Conservation (phyloP, 768 basidiomycete species). For the Leccinum rimulosum region DNA sequence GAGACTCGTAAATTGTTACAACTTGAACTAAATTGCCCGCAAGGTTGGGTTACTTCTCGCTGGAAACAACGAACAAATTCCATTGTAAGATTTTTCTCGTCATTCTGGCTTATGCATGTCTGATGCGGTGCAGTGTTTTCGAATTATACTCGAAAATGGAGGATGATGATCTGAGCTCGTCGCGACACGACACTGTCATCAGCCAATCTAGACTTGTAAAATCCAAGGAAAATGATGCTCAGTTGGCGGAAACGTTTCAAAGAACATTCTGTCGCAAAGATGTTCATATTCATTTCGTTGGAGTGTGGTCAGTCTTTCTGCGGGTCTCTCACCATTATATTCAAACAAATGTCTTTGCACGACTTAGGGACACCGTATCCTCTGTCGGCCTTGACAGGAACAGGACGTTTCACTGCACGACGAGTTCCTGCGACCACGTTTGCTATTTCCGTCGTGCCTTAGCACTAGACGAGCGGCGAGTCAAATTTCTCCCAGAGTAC, state of each 20-base stretch:
- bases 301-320: conserved; percentile 37
- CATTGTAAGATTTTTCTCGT: conserved; percentile 28
- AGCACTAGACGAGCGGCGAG: conserved; percentile 46
- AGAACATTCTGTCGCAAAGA: conserved; percentile 33
- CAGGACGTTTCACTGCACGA: conserved; percentile 32
- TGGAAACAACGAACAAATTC: conserved; percentile 40
- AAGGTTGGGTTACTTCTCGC: conserved; percentile 41
- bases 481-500: conserved; percentile 48
- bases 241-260: conserved; percentile 32
- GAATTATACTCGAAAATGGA: conserved; percentile 33
- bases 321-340: not conserved
- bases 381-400: conserved; percentile 38
- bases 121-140: conserved; percentile 32
- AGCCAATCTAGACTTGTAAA: conserved; percentile 7
- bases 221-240: conserved; percentile 17
- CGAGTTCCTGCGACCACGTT: conserved; percentile 31
- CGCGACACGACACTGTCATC: conserved; percentile 12
- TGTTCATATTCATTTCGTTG: conserved; percentile 43
- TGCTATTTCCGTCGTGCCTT: conserved; percentile 47
- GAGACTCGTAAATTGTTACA: too few species aligned
- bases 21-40: not conserved
- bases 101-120: not conserved
- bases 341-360: not conserved
- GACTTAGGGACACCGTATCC: conserved; percentile 45
- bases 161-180: conserved; percentile 13